These are phyloP conservation scores for Grigorovia humatica DNA, from an alignment of 805 yeast genomes.

Conservation along the genomic window DNA sequence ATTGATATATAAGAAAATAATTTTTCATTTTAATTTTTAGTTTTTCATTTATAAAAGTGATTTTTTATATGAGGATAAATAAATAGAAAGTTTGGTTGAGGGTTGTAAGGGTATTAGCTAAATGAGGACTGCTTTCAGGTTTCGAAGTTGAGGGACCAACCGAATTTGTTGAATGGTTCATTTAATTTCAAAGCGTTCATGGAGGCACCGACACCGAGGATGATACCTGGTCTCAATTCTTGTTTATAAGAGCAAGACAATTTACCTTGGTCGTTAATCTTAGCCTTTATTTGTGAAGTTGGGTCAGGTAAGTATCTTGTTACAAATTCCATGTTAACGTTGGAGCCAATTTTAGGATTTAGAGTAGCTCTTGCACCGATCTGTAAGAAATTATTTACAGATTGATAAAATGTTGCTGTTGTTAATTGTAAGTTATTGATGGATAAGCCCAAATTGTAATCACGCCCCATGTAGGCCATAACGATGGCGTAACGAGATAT, in stretches of 20 bases:
- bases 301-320: conserved; percentile 87
- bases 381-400: conserved; percentile 81
- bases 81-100: too few relatives aligned
- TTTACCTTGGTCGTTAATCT: conserved; percentile 91
- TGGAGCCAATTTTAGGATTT: conserved; percentile 63
- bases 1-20: too few relatives aligned
- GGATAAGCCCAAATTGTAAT: conserved; percentile 63
- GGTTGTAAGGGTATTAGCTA: too few relatives aligned
- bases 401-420: conserved; percentile 96
- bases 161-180: conserved; percentile 97
- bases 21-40: too few relatives aligned
- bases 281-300: conserved; percentile 88
- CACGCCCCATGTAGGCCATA: conserved; percentile 82
- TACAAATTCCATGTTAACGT: conserved; percentile 91
- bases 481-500: conserved; percentile 91
- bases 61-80: too few relatives aligned
- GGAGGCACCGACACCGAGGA: conserved; percentile 93
- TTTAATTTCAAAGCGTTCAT: conserved; percentile 90
- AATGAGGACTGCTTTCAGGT: conserved; percentile 49
- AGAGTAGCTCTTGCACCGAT: conserved; percentile 97
- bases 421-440: conserved; percentile 79
- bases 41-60: too few relatives aligned
- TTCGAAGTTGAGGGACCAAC: conserved; percentile 86
- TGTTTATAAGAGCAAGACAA: conserved; percentile 92
- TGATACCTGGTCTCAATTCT: conserved; percentile 90